phyloP scores from a whole-genome alignment of 345 rosid genomes.

The Eutrema yunnanense region DNA sequence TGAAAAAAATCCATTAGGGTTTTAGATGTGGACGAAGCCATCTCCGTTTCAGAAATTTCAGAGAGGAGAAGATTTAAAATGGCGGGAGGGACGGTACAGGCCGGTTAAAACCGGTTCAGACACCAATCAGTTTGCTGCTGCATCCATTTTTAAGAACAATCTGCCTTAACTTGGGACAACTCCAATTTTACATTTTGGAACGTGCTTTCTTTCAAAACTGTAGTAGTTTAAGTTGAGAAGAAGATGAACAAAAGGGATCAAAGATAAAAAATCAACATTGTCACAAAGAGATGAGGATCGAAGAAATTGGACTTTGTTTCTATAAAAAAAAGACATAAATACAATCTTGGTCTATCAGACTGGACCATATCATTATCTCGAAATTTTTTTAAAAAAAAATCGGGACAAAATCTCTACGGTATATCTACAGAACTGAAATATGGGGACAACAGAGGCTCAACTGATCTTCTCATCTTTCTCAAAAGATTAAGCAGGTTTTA shows the following conservation, averaged over 20 bases:
- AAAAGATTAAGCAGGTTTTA: background rate
- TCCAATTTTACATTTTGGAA: background rate
- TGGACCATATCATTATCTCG: background rate
- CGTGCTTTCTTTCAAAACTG: background rate
- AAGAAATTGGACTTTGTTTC: background rate
- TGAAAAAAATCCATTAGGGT: slow-evolving; percentile 59
- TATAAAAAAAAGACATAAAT: background rate
- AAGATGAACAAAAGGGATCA: background rate
- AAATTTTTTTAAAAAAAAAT: background rate
- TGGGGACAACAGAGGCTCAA: background rate
- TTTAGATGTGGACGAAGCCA: slow-evolving; percentile 54
- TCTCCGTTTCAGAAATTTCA: slow-evolving; percentile 9
- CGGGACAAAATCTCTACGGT: slow-evolving; percentile 7
- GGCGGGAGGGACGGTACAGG: slow-evolving; percentile 19
- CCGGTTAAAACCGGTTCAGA: background rate
- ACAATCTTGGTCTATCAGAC: slow-evolving; percentile 1
- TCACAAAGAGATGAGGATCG: slow-evolving; percentile 6
- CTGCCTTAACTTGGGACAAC: background rate
- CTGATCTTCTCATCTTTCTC: background rate
- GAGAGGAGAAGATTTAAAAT: background rate
- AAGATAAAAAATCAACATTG: background rate
- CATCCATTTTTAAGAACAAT: background rate
- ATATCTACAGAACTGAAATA: slow-evolving; percentile 13
- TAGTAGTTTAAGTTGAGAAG: background rate
- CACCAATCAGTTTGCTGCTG: background rate